These are phyloP conservation scores for Cytospora piceae DNA, from an alignment of 2,329 filamentous ascomycete species.

Conservation along the genomic window DNA sequence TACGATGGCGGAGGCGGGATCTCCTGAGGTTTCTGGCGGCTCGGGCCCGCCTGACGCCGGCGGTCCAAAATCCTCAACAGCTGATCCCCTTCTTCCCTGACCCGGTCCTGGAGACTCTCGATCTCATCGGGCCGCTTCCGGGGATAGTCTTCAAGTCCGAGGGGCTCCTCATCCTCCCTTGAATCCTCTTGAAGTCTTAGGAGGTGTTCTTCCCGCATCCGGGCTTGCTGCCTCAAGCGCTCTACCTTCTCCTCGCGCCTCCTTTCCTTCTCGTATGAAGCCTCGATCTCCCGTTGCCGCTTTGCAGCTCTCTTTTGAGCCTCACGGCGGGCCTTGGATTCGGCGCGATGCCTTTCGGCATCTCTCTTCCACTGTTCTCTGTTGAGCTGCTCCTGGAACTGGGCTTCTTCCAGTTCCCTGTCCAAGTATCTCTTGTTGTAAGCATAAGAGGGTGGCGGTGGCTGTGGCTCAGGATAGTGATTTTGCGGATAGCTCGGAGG, in stretches of 20 bases:
- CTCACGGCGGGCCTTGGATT: not conserved
- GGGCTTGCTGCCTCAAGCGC: not conserved
- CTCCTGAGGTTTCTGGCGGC: not conserved
- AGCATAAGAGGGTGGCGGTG: not conserved
- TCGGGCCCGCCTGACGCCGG: not conserved
- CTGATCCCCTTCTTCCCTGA: not conserved
- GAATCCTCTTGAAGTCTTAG: not conserved
- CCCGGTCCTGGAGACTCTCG: not conserved
- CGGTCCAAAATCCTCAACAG: not conserved
- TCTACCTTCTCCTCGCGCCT: not conserved
- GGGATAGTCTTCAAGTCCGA: not conserved
- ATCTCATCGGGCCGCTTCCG: not conserved
- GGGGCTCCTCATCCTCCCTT: not conserved
- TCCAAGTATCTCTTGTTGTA: not conserved
- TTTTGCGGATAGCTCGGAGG: not conserved
- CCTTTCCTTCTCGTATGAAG: not conserved
- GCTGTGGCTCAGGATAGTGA: not conserved
- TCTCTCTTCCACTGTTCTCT: not conserved
- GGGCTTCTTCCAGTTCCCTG: not conserved
- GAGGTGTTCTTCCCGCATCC: not conserved
- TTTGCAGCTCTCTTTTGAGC: not conserved
- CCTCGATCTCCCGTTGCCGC: not conserved
- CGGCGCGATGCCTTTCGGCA: not conserved
- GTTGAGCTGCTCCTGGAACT: not conserved
- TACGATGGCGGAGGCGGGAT: not conserved